A percentile compares a stretch with the other conserved stretches of the same genome.
These are phyloP conservation scores for Alternaria metachromatica DNA, from an alignment of 2,329 filamentous ascomycete species.

Conservation along the genomic window DNA sequence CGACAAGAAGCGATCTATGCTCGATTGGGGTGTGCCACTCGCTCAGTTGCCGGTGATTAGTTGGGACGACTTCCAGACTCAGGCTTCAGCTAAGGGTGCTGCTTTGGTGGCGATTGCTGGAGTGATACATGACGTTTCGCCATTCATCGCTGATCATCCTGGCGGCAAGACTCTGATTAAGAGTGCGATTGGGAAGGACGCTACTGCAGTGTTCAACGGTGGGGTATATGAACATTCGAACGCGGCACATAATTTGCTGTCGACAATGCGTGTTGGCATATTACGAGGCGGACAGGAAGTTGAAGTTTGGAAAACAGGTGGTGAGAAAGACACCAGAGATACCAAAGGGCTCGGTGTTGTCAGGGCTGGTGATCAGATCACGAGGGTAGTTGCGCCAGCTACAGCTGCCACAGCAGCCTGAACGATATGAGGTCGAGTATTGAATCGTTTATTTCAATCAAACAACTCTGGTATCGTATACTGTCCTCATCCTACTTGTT, in stretches of 20 bases:
- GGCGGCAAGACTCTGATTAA: constrained; percentile 48
- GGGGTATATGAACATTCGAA: constrained; percentile 51
- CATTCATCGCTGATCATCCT: constrained; percentile 47
- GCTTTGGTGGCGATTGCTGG: constrained; percentile 46
- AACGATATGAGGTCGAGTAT: background rate
- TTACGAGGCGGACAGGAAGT: constrained; percentile 49
- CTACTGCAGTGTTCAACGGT: constrained; percentile 50
- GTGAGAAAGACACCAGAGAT: constrained; percentile 63
- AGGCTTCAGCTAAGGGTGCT: constrained; percentile 38
- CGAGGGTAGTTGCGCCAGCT: constrained; percentile 76
- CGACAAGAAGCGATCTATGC: constrained; percentile 41
- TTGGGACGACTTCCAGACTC: constrained; percentile 47
- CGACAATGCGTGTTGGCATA: constrained; percentile 49
- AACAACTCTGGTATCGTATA: background rate
- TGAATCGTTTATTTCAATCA: background rate
- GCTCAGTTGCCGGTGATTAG: constrained; percentile 46
- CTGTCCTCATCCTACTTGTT: constrained; percentile 19
- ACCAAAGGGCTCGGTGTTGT: constrained; percentile 77
- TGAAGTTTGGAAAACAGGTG: constrained; percentile 48
- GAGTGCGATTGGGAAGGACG: constrained; percentile 47
- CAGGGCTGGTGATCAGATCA: constrained; percentile 76
- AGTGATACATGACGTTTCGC: constrained; percentile 48
- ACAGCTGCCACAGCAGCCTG: constrained; percentile 81
- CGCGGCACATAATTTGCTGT: constrained; percentile 49
- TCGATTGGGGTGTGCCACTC: constrained; percentile 50